Evolutionary conservation across 2,329 filamentous ascomycete species (phyloP).

Genomic region (Neonectria faginata): DNA sequence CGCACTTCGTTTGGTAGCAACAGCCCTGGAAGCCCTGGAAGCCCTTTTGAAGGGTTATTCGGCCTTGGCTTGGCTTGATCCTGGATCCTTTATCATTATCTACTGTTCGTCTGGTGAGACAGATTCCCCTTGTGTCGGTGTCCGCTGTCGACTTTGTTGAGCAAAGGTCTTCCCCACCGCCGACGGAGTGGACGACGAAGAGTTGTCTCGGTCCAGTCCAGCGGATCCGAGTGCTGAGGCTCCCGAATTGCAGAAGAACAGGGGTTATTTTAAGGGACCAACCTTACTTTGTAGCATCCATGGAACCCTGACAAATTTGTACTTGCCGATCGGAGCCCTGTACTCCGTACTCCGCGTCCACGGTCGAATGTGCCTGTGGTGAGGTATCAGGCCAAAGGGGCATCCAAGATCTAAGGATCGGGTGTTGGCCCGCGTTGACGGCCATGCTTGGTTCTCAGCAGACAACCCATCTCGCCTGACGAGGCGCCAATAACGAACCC

Average conservation of each 20-base stretch:
- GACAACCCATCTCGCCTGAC: constrained; percentile 1
- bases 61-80: neutral
- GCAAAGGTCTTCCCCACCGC: constrained; percentile 7
- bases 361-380: neutral
- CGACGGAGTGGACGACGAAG: constrained; percentile 27
- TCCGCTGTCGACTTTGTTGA: constrained; percentile 9
- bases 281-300: constrained; percentile 12
- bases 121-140: neutral
- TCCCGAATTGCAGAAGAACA: constrained; percentile 31
- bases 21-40: neutral
- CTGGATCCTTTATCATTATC: neutral
- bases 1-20: neutral
- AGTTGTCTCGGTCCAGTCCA: constrained; percentile 30
- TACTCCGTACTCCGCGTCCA: no score
- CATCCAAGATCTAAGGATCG: constrained; percentile 10
- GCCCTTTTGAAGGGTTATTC: neutral
- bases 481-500: constrained; percentile 5
- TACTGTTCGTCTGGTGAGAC: neutral
- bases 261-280: constrained; percentile 20
- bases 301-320: constrained; percentile 3
- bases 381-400: neutral
- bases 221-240: constrained; percentile 29
- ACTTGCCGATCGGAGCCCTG: no score
- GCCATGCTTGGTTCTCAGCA: constrained; percentile 13
- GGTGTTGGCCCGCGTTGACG: neutral